Percentiles rank a stretch among this genome's conserved stretches.
phyloP scores from a whole-genome alignment of 73 alveolate genomes.

The Paramecium tetraurelia region DNA sequence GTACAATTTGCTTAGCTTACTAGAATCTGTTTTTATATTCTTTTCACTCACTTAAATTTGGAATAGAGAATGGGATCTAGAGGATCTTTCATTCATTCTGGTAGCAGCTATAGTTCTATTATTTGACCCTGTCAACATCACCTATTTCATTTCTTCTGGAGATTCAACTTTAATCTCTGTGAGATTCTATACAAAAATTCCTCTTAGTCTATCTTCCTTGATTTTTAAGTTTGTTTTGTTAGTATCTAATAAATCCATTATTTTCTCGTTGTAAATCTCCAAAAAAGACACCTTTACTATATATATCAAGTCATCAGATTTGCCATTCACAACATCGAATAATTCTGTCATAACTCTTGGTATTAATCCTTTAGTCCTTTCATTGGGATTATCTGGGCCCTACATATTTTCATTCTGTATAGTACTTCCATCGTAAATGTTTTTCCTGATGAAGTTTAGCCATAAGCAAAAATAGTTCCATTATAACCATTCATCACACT shows the following conservation, averaged over 20 bases:
- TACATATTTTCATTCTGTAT: neutral
- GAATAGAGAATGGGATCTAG: slow-evolving; percentile 94
- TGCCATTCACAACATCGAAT: slow-evolving; percentile 67
- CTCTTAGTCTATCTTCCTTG: slow-evolving; percentile 91
- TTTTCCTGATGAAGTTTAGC: slow-evolving; percentile 97
- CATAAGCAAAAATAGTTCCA: slow-evolving; percentile 97
- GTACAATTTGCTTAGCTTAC: slow-evolving; percentile 89
- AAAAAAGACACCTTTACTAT: slow-evolving; percentile 83
- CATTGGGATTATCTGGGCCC: slow-evolving; percentile 81
- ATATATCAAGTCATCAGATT: slow-evolving; percentile 77
- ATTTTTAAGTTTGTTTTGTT: slow-evolving; percentile 83
- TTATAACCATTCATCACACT: slow-evolving; percentile 92
- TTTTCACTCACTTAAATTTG: slow-evolving; percentile 84
- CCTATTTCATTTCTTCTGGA: slow-evolving; percentile 90
- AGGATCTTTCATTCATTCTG: slow-evolving; percentile 94
- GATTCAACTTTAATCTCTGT: slow-evolving; percentile 91
- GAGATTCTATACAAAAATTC: slow-evolving; percentile 92
- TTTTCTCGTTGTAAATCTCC: slow-evolving; percentile 92
- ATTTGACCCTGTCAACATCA: slow-evolving; percentile 89
- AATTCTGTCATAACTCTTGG: slow-evolving; percentile 90
- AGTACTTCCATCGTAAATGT: slow-evolving; percentile 96
- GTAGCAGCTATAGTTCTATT: slow-evolving; percentile 97
- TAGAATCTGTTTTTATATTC: slow-evolving; percentile 80
- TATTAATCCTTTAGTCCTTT: slow-evolving; percentile 77
- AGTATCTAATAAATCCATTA: slow-evolving; percentile 87